Evolutionary conservation across 495 filamentous ascomycete genomes (phyloP).

Genomic region (Penicillium lividum): DNA sequence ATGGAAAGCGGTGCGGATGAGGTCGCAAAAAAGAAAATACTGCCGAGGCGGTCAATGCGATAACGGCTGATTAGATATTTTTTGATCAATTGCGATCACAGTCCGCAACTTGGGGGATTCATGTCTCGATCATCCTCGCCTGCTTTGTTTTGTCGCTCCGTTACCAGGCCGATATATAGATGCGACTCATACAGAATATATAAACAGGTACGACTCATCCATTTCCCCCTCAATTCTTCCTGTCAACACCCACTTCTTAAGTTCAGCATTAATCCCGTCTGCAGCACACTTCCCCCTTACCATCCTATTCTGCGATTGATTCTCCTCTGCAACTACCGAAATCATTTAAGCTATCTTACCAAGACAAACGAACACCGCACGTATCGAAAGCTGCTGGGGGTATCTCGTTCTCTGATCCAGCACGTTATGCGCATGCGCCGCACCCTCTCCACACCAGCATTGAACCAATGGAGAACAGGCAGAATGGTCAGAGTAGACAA

Average conservation of each 20-base stretch:
- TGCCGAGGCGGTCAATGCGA: slow-evolving; percentile 29
- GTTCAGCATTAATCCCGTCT: not conserved
- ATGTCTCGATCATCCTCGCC: not conserved
- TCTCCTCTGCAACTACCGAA: not conserved
- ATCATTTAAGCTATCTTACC: slow-evolving; percentile 18
- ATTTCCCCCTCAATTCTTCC: not conserved
- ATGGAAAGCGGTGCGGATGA: not conserved
- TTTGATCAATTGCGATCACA: slow-evolving; percentile 12
- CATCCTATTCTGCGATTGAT: not conserved
- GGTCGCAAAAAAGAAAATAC: slow-evolving; percentile 26
- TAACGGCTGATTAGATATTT: slow-evolving; percentile 31
- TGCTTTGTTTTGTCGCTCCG: not conserved
- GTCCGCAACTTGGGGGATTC: slow-evolving; percentile 2
- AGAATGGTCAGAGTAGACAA: not conserved
- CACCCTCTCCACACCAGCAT: not conserved
- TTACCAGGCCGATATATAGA: not conserved
- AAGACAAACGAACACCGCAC: slow-evolving; percentile 22
- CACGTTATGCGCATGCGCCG: not conserved
- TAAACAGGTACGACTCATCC: not conserved
- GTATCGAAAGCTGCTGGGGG: slow-evolving; percentile 8
- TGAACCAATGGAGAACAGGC: not conserved
- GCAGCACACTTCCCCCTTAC: not conserved
- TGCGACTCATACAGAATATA: not conserved
- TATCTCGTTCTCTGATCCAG: not conserved
- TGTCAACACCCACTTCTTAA: not conserved